Conservation (phyloP, 2,329 filamentous ascomycete genomes). For the Thelonectria olida region DNA sequence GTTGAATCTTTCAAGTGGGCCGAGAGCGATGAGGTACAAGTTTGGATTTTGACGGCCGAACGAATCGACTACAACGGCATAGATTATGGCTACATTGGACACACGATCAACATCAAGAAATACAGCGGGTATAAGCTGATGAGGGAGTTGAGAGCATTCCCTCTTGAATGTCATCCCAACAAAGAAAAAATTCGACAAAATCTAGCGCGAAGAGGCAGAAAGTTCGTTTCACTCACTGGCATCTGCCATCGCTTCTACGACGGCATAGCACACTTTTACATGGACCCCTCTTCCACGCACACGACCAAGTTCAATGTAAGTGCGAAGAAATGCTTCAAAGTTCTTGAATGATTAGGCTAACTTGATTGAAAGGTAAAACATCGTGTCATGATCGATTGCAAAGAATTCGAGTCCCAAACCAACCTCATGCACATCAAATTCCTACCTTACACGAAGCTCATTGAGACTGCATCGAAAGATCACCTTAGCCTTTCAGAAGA, state of each 20-base stretch:
- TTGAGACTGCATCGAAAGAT: not conserved
- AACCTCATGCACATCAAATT: not conserved
- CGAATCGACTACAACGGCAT: not conserved
- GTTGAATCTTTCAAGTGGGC: not conserved
- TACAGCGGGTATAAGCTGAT: not conserved
- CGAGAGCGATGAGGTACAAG: not conserved
- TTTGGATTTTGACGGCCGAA: not conserved
- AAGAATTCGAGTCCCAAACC: not conserved
- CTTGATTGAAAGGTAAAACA: not conserved
- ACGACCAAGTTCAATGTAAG: not conserved
- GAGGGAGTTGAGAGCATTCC: not conserved
- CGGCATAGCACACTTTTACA: not conserved
- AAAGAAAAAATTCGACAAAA: not conserved
- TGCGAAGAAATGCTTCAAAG: not conserved
- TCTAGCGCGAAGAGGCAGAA: not conserved
- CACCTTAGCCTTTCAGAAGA: not conserved
- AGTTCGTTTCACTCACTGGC: not conserved
- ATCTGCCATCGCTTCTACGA: not conserved
- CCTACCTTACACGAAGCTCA: not conserved
- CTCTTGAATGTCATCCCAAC: not conserved
- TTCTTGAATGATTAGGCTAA: not conserved
- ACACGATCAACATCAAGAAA: not conserved
- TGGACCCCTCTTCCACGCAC: not conserved
- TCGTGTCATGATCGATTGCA: not conserved
- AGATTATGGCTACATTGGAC: not conserved